Evolutionary conservation across 2,329 filamentous ascomycete genomes (phyloP), one percentile per base, ranked within the genome.

Genomic region (Aureobasidium vineae): DNA sequence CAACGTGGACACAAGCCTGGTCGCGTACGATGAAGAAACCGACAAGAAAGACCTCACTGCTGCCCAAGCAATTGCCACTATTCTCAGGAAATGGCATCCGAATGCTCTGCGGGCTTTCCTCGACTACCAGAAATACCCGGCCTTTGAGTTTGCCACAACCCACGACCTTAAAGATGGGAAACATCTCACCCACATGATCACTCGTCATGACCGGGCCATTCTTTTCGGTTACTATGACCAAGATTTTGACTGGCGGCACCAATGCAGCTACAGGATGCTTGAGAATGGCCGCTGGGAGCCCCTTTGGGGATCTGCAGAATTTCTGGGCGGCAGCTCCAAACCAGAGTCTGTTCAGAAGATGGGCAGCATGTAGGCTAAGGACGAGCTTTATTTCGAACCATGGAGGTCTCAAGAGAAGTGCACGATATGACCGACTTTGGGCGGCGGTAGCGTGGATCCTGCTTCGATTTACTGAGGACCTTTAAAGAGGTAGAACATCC

Each of bases 51-150:
- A 31, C 5, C 40, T 60, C 26, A 60, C 56, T 7, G 10, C 26
- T 21, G 40, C 40, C n/a, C 41, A 47, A 8, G 56, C 36, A 1
- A 21, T 28, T 26, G 40, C 56, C 4, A 60, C 56, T 5, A 26
- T 47, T 4, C 56, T 60, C 56, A 45, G 38, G 36, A 60, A 60
- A 1, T 60, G 56, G 56, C 40, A 60, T 21, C 56, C 56, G 4
- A 60, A 60, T 15, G 56, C 56, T 16, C 33, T 60, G 3, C 40
- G 40, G 6, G 56, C 56, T 16, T 60, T 60, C 26, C 56, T 60
- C 5, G 56, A 60, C 10, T 3, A 8, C 10, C 2, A 31, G 40
- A 60, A 13, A 3, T 60, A 45, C 40, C 16, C 40, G 1, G 15
- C 10, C 5, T 41, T 60, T 10, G 40, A 60, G 3, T 60, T 43